Evolutionary conservation across 345 rosid species (phyloP).

Genomic region (Hibiscus syriacus): DNA sequence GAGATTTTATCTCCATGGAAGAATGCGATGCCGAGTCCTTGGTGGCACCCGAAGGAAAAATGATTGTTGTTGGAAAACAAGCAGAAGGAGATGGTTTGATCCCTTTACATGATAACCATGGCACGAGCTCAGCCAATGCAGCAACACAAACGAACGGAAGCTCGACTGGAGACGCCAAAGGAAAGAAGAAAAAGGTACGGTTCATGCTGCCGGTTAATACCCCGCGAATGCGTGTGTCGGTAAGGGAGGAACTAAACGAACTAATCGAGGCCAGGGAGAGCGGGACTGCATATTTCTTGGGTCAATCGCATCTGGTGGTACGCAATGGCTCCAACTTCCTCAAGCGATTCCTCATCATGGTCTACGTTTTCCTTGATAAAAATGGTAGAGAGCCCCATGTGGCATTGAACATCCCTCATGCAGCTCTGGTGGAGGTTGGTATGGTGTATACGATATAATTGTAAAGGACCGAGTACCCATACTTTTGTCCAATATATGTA

Average conservation of each 20-base stretch:
- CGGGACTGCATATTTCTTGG: conserved; percentile 51
- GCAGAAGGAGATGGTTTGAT: conserved; percentile 24
- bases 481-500: not conserved
- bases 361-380: conserved; percentile 33
- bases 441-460: conserved; percentile 37
- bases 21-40: conserved; percentile 30
- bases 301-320: conserved; percentile 40
- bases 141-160: not conserved
- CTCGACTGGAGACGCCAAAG: not conserved
- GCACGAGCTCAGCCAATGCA: not conserved
- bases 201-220: conserved; percentile 31
- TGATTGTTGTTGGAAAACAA: conserved; percentile 30
- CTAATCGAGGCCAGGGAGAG: conserved; percentile 49
- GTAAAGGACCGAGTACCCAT: not conserved
- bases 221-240: conserved; percentile 20
- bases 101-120: conserved; percentile 11
- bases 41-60: conserved; percentile 27
- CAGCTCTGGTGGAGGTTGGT: conserved; percentile 56
- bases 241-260: conserved; percentile 38
- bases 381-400: conserved; percentile 39
- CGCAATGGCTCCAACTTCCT: conserved; percentile 28
- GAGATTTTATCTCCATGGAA: conserved; percentile 50
- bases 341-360: conserved; percentile 34
- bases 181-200: conserved; percentile 28
- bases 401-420: conserved; percentile 56